A percentile compares a stretch with the other conserved stretches of the same genome.
phyloP scores from a whole-genome alignment of 768 basidiomycete genomes.

The Dacryopinax spathularia region DNA sequence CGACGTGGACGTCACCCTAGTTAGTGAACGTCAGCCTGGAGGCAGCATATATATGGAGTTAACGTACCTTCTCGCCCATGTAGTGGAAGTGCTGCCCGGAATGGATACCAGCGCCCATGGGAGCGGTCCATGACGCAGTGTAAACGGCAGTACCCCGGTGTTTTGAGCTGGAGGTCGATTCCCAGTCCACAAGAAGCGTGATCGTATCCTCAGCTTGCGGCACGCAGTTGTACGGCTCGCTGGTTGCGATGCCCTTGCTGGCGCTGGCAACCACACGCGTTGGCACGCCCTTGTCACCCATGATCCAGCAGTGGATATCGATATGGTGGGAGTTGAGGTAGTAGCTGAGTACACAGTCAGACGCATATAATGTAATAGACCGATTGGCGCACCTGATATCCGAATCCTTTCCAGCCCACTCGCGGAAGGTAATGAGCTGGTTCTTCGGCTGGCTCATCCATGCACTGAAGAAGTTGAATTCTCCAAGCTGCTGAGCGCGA shows the following conservation, averaged over 20 bases:
- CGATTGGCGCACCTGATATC: constrained; percentile 55
- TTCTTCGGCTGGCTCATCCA: constrained; percentile 98
- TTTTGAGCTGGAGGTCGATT: constrained; percentile 55
- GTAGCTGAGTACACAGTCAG: constrained; percentile 38
- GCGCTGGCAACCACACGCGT: constrained; percentile 84
- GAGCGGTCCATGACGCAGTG: constrained; percentile 91
- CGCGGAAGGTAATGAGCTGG: constrained; percentile 86
- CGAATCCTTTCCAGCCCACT: constrained; percentile 89
- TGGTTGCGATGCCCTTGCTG: constrained; percentile 78
- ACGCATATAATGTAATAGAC: constrained; percentile 3
- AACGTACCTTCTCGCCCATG: constrained; percentile 70
- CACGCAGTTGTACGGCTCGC: constrained; percentile 76
- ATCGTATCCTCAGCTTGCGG: constrained; percentile 87
- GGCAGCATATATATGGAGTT: background rate
- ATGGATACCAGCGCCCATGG: constrained; percentile 72
- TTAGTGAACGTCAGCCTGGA: constrained; percentile 7
- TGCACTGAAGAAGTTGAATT: constrained; percentile 90
- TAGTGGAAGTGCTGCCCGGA: constrained; percentile 90
- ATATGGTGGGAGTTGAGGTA: constrained; percentile 93
- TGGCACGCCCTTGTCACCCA: constrained; percentile 59
- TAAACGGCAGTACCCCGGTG: constrained; percentile 79
- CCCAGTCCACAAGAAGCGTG: constrained; percentile 89
- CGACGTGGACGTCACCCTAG: constrained; percentile 80
- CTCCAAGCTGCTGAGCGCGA: constrained; percentile 59
- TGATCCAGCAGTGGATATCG: constrained; percentile 73